A percentile compares a stretch with the other conserved stretches of the same genome.
Conservation (phyloP, 2,329 filamentous ascomycete species). For the Fusarium euwallaceae region DNA sequence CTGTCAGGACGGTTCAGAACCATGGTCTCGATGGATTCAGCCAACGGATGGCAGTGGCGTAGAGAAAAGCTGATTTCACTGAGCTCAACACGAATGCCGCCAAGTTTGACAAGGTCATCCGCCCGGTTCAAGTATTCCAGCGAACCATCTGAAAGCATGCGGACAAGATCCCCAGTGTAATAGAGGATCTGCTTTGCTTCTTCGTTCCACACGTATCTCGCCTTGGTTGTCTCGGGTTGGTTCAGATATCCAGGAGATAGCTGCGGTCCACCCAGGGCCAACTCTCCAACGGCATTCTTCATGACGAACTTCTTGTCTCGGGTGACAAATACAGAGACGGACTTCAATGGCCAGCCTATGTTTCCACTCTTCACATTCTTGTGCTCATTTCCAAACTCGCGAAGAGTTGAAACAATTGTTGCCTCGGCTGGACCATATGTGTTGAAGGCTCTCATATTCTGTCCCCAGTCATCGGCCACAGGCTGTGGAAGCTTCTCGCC, state of each 20-base stretch:
- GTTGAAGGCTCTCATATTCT: conserved; percentile 41
- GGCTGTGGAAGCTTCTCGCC: conserved; percentile 71
- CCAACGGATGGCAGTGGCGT: conserved; percentile 6
- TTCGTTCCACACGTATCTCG: conserved; percentile 29
- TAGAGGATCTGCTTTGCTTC: conserved; percentile 44
- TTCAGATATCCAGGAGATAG: conserved; percentile 34
- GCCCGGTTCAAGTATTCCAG: conserved; percentile 41
- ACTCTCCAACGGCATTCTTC: conserved; percentile 69
- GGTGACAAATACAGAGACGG: conserved; percentile 9
- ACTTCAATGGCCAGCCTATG: conserved; percentile 42
- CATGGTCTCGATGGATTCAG: conserved; percentile 12
- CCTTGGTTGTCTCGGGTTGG: conserved; percentile 34
- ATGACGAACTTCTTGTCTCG: conserved; percentile 57
- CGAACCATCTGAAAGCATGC: conserved; percentile 36
- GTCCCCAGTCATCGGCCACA: conserved; percentile 66
- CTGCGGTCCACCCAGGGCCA: conserved; percentile 73
- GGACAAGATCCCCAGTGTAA: conserved; percentile 52
- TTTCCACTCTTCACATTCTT: conserved; percentile 41
- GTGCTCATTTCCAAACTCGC: conserved; percentile 39
- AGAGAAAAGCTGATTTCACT: conserved; percentile 46
- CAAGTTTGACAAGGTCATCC: conserved; percentile 44
- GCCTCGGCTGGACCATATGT: conserved; percentile 47
- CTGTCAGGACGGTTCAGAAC: conserved; percentile 7
- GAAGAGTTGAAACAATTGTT: conserved; percentile 46
- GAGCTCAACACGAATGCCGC: conserved; percentile 43